Evolutionary conservation across 1,139 yeast species (phyloP).

Genomic region (Blastobotrys aristatus): DNA sequence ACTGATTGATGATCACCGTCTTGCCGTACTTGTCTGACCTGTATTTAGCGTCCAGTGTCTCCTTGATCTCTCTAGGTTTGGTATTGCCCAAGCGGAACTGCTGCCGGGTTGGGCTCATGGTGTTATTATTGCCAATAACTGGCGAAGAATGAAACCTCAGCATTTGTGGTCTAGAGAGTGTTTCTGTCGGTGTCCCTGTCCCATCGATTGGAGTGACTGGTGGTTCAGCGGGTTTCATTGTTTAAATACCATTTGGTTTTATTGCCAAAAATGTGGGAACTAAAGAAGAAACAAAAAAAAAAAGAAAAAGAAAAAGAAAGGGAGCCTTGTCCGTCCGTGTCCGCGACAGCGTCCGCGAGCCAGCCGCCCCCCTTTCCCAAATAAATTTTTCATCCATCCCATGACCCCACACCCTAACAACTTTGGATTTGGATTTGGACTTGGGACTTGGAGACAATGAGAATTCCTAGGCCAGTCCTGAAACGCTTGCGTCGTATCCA

Average conservation of each 20-base stretch:
- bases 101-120: constrained; percentile 35
- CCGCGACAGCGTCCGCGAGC: too few relatives aligned
- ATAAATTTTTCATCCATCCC: too few relatives aligned
- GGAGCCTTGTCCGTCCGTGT: too few relatives aligned
- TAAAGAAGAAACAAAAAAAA: background rate
- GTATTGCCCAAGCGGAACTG: constrained; percentile 35
- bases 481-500: constrained; percentile 12
- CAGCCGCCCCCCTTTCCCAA: too few relatives aligned
- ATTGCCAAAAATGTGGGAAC: background rate
- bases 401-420: too few relatives aligned
- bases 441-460: too few relatives aligned
- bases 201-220: background rate
- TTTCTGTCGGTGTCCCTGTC: background rate
- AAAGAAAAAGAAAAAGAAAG: too few relatives aligned
- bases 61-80: constrained; percentile 35
- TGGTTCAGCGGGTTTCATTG: too few relatives aligned
- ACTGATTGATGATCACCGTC: constrained; percentile 38
- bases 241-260: too few relatives aligned
- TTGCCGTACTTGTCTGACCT: constrained; percentile 33
- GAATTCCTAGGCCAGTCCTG: constrained; percentile 2
- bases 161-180: constrained; percentile 21
- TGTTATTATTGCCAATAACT: constrained; percentile 22
- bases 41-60: constrained; percentile 36
- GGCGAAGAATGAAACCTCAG: constrained; percentile 35
- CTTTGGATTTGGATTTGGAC: too few relatives aligned